Conservation (phyloP, 73 alveolate species). For the Diophrys sp. region DNA sequence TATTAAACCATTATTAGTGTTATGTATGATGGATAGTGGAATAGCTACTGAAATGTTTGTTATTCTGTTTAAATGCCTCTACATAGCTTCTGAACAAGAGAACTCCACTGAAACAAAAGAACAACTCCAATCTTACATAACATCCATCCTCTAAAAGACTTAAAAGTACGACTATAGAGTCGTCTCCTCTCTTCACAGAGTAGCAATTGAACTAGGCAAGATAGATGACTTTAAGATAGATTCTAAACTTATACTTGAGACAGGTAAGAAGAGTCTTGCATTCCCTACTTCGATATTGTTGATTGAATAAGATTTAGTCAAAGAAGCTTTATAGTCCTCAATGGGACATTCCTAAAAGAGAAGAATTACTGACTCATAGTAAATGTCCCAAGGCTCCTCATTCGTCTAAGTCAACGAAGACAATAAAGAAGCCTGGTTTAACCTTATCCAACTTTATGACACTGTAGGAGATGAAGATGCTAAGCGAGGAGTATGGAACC, state of each 20-base stretch:
- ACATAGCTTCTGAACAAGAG: too few relatives aligned
- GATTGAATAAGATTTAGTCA: slow-evolving; percentile 67
- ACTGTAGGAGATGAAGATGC: slow-evolving; percentile 46
- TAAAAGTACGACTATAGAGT: slow-evolving; percentile 36
- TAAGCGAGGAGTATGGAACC: slow-evolving; percentile 53
- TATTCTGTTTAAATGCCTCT: slow-evolving; percentile 60
- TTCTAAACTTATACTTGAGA: slow-evolving; percentile 64
- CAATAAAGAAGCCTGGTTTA: slow-evolving; percentile 33
- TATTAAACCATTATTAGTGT: slow-evolving; percentile 75
- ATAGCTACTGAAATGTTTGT: slow-evolving; percentile 78
- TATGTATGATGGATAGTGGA: slow-evolving; percentile 64
- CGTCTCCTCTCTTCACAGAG: slow-evolving; percentile 21
- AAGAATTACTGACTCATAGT: slow-evolving; percentile 20
- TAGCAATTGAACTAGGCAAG: slow-evolving; percentile 26
- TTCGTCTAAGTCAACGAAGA: too few relatives aligned
- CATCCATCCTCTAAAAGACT: slow-evolving; percentile 43
- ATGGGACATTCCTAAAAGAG: slow-evolving; percentile 51
- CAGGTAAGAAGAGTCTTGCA: slow-evolving; percentile 75
- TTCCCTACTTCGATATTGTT: slow-evolving; percentile 81
- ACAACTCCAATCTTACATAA: too few relatives aligned
- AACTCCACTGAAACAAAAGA: too few relatives aligned
- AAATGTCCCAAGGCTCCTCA: too few relatives aligned
- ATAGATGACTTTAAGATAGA: slow-evolving; percentile 40
- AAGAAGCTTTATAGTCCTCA: slow-evolving; percentile 18
- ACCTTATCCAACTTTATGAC: slow-evolving; percentile 40